Evolutionary conservation across 768 basidiomycete genomes (phyloP).

Genomic region (Psilocybe sp.): DNA sequence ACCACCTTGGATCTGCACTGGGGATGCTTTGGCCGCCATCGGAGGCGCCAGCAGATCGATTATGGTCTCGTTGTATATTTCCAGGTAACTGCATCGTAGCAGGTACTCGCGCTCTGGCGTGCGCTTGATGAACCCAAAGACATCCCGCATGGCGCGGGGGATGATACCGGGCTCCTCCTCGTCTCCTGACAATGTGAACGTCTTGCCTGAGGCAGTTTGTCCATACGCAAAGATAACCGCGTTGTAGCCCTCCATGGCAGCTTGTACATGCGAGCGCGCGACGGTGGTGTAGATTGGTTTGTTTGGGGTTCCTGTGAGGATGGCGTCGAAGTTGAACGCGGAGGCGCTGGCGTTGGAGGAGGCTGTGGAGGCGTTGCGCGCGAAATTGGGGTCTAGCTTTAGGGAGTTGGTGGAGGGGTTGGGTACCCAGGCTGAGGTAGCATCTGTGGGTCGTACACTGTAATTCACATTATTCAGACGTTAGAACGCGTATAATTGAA

Average conservation of each 20-base stretch:
- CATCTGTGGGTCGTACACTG: constrained; percentile 64
- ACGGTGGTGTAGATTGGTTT: constrained; percentile 76
- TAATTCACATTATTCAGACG: neutral
- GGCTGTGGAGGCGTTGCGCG: constrained; percentile 36
- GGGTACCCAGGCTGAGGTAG: constrained; percentile 56
- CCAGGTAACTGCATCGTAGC: constrained; percentile 93
- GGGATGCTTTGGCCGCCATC: constrained; percentile 45
- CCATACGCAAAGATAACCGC: constrained; percentile 93
- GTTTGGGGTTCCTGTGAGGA: constrained; percentile 77
- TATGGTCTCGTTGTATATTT: constrained; percentile 94
- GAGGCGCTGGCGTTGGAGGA: constrained; percentile 27
- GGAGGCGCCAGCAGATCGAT: constrained; percentile 83
- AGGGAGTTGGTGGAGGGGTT: constrained; percentile 44
- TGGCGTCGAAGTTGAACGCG: constrained; percentile 67
- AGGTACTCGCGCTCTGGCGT: constrained; percentile 86
- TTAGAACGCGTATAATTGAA: constrained; percentile 3
- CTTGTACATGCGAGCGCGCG: constrained; percentile 76
- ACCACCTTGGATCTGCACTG: constrained; percentile 74
- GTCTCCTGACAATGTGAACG: constrained; percentile 63
- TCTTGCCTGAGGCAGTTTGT: constrained; percentile 77
- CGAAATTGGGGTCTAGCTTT: constrained; percentile 56
- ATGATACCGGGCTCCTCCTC: constrained; percentile 91
- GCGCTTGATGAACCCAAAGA: constrained; percentile 79
- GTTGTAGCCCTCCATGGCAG: constrained; percentile 97
- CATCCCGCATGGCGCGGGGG: constrained; percentile 87